Percentiles rank a stretch among this genome's conserved stretches.
Conservation (phyloP, 768 basidiomycete genomes). For the Butyriboletus loyo region DNA sequence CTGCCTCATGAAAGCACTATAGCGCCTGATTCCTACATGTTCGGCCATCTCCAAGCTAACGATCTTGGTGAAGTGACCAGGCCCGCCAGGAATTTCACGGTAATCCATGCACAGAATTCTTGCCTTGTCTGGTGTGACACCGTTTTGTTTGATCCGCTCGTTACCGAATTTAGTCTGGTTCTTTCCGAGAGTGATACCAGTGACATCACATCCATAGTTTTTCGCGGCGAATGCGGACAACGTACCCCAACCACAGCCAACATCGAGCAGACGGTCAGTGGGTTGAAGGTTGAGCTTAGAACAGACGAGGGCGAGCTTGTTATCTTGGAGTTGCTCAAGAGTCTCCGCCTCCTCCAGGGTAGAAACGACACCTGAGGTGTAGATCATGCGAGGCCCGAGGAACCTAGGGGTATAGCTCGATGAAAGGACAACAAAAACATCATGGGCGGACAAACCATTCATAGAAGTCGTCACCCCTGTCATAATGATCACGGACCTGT, state of each 20-base stretch:
- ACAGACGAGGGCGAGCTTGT: constrained; percentile 95
- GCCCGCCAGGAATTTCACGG: constrained; percentile 79
- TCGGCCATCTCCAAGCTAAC: constrained; percentile 98
- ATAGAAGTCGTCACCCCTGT: constrained; percentile 97
- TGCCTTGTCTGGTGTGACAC: constrained; percentile 66
- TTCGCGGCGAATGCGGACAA: constrained; percentile 92
- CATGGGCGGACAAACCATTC: constrained; percentile 48
- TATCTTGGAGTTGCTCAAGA: constrained; percentile 94
- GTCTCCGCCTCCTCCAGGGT: constrained; percentile 72
- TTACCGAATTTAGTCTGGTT: constrained; percentile 95
- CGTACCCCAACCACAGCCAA: constrained; percentile 97
- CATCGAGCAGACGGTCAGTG: constrained; percentile 79
- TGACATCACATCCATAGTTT: constrained; percentile 95
- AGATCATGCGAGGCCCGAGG: constrained; percentile 94
- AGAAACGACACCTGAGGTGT: constrained; percentile 87
- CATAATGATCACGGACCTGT: constrained; percentile 94
- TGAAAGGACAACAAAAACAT: neutral
- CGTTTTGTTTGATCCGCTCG: constrained; percentile 79
- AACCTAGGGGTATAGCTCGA: constrained; percentile 50
- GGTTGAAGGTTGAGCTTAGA: constrained; percentile 88
- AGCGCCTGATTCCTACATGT: constrained; percentile 96
- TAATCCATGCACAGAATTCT: constrained; percentile 93
- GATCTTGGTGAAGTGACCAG: constrained; percentile 86
- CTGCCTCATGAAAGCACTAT: constrained; percentile 83
- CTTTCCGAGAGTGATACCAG: constrained; percentile 88